Percentiles rank a stretch among this genome's conserved stretches.
These are phyloP conservation scores for Nemania sp. DNA, from an alignment of 2,329 filamentous ascomycete species.

Conservation along the genomic window DNA sequence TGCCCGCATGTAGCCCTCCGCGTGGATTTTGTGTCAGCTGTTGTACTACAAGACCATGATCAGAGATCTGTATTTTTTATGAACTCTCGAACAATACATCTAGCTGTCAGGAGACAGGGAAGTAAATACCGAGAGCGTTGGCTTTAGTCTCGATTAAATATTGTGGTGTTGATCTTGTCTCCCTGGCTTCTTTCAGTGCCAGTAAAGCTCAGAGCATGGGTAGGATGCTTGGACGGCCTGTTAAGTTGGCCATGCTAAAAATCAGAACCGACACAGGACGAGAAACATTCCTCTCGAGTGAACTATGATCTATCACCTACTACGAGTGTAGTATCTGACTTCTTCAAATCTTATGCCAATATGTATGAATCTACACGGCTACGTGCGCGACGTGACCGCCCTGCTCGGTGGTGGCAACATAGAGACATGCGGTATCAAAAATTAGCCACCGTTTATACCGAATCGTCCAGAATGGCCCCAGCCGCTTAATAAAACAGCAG, in stretches of 20 bases:
- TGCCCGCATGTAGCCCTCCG: conserved; percentile 33
- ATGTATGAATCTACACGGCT: conserved; percentile 22
- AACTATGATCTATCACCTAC: conserved; percentile 10
- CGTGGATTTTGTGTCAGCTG: conserved; percentile 33
- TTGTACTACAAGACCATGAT: conserved; percentile 32
- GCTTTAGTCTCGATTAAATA: no score
- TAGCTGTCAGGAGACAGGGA: background rate
- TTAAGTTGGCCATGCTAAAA: conserved; percentile 2
- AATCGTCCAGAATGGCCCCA: conserved; percentile 14
- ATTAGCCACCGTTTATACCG: conserved; percentile 14
- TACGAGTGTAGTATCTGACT: background rate
- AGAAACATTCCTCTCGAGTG: background rate
- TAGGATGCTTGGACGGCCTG: conserved; percentile 22
- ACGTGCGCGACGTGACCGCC: conserved; percentile 34
- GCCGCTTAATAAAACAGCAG: conserved; percentile 18
- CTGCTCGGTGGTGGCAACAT: conserved; percentile 25
- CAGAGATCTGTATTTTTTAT: conserved; percentile 25
- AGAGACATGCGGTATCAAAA: conserved; percentile 19
- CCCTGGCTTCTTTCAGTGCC: conserved; percentile 21
- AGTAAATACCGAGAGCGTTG: no score
- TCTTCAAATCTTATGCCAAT: conserved; percentile 1
- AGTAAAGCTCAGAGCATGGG: conserved; percentile 20
- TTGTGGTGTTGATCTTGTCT: conserved; percentile 15
- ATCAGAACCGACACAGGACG: background rate
- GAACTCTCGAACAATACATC: conserved; percentile 19